These are phyloP conservation scores for Fonsecaea pugnacius DNA, from an alignment of 2,329 filamentous ascomycete genomes.

Conservation along the genomic window DNA sequence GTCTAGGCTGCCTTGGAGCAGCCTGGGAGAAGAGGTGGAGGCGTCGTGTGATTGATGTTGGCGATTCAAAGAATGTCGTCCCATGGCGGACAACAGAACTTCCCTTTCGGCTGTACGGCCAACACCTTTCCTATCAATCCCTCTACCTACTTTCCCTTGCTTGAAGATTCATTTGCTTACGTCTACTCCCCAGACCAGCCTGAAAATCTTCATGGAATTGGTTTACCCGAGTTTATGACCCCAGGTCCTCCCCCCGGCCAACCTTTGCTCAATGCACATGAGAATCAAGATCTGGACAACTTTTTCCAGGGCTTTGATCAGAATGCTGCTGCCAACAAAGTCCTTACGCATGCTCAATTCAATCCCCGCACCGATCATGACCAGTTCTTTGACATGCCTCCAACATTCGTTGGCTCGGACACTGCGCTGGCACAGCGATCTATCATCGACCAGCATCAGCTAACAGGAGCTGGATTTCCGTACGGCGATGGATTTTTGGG, in stretches of 20 bases:
- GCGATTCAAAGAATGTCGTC: constrained; percentile 38
- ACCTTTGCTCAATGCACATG: constrained; percentile 36
- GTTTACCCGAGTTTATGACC: constrained; percentile 35
- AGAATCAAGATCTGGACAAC: constrained; percentile 35
- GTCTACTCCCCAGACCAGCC: constrained; percentile 30
- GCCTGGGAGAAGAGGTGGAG: constrained; percentile 28
- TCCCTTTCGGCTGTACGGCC: constrained; percentile 38
- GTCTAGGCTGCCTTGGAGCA: constrained; percentile 25
- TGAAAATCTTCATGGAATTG: constrained; percentile 36
- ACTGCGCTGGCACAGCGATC: constrained; percentile 28
- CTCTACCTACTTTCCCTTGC: not conserved
- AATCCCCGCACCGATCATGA: constrained; percentile 24
- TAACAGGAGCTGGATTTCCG: constrained; percentile 27
- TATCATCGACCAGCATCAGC: constrained; percentile 28
- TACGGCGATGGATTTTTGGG: constrained; percentile 24
- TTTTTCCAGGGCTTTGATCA: constrained; percentile 37
- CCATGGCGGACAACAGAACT: constrained; percentile 37
- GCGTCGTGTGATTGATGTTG: constrained; percentile 32
- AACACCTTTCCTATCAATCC: not conserved
- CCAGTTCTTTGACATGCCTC: constrained; percentile 35
- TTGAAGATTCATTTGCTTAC: constrained; percentile 23
- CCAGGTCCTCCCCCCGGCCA: constrained; percentile 35
- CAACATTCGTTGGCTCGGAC: constrained; percentile 36
- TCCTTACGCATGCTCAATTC: constrained; percentile 26
- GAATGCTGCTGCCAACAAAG: constrained; percentile 28